phyloP scores from a whole-genome alignment of 2,329 filamentous ascomycete species.

The Diaporthe ampelina region DNA sequence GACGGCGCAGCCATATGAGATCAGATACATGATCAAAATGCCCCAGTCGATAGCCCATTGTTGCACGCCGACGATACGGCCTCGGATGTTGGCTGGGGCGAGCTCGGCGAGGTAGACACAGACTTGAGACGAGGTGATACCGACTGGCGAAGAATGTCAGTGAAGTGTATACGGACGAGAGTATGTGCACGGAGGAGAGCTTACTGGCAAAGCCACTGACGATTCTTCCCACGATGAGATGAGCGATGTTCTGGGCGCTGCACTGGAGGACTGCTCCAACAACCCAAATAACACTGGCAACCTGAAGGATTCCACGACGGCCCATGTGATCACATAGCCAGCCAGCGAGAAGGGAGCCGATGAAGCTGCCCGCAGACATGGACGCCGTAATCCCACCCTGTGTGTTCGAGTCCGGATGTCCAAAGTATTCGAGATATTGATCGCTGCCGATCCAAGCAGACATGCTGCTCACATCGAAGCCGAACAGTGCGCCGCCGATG shows the following conservation, averaged over 20 bases:
- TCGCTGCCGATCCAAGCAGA: conserved; percentile 72
- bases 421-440: conserved; percentile 41
- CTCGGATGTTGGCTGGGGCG: conserved; percentile 69
- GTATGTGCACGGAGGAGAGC: background rate
- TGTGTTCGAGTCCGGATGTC: conserved; percentile 53
- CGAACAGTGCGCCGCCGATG: conserved; percentile 78
- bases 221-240: conserved; percentile 79
- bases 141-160: conserved; percentile 64
- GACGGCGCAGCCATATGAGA: conserved; percentile 41
- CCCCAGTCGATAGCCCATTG: conserved; percentile 82
- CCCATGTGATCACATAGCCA: conserved; percentile 65
- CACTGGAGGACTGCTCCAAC: conserved; percentile 41
- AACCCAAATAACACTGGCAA: conserved; percentile 64
- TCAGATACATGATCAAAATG: conserved; percentile 66
- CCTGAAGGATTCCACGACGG: conserved; percentile 63
- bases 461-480: conserved; percentile 85
- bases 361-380: conserved; percentile 80
- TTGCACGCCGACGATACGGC: conserved; percentile 74
- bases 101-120: conserved; percentile 80
- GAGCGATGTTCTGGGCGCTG: conserved; percentile 68
- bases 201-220: conserved; percentile 72
- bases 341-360: conserved; percentile 67
- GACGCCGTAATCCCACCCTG: conserved; percentile 81
- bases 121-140: conserved; percentile 80
- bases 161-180: background rate